Percentiles rank a stretch among this genome's conserved stretches.
Conservation (phyloP, 1,139 yeast genomes). For the Zygosaccharomyces sapae region DNA sequence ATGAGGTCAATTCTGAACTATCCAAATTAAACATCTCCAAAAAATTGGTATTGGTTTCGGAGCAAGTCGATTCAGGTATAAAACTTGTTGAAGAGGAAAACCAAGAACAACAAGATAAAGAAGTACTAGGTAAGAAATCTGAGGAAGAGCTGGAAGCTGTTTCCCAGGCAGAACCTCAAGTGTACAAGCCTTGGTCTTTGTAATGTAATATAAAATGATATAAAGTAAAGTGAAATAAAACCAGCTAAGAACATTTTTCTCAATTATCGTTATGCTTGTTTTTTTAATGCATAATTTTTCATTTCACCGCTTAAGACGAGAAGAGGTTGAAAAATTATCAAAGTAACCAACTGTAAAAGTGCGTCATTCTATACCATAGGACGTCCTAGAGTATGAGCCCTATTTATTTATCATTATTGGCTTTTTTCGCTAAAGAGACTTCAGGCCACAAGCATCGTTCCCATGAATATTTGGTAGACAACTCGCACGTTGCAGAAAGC, state of each 20-base stretch:
- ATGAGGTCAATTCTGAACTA: constrained; percentile 30
- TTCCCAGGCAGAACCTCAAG: constrained; percentile 31
- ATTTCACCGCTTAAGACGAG: neutral
- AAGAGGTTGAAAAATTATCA: neutral
- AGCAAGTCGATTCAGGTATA: constrained; percentile 33
- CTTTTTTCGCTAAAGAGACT: neutral
- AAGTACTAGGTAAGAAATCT: constrained; percentile 23
- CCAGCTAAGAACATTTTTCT: too few species aligned
- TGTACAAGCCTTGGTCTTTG: constrained; percentile 34
- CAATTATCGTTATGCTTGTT: neutral
- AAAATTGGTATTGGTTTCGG: constrained; percentile 30
- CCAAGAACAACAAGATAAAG: constrained; percentile 19
- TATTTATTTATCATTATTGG: neutral
- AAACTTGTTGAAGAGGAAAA: constrained; percentile 29
- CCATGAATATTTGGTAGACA: constrained; percentile 3
- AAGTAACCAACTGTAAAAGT: neutral
- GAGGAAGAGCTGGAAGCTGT: constrained; percentile 29
- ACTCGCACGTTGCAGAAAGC: neutral
- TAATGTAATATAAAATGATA: constrained; percentile 12
- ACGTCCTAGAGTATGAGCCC: neutral
- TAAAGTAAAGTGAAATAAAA: neutral
- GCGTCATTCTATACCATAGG: neutral
- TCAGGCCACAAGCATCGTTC: constrained; percentile 11
- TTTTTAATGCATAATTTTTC: neutral
- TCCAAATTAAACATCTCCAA: constrained; percentile 30